Conservation (phyloP, 495 filamentous ascomycete genomes). For the Xylaria intraflava region DNA sequence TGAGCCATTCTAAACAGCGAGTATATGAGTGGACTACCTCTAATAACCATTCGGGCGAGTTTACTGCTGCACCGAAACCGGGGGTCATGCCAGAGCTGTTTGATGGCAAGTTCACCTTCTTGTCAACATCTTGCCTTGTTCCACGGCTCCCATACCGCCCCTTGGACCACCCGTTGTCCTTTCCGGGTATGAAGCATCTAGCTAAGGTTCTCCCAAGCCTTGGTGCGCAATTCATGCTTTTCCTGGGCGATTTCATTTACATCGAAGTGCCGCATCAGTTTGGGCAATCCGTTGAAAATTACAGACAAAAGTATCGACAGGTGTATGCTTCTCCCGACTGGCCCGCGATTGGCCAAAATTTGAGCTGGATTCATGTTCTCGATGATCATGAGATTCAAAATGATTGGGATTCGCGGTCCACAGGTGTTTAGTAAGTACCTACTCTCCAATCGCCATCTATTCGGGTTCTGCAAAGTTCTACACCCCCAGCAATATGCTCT, state of each 20-base stretch:
- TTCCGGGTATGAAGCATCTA: conserved; percentile 70
- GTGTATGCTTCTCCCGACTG: conserved; percentile 92
- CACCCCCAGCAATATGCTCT: background rate
- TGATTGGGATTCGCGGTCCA: conserved; percentile 24
- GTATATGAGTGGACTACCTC: conserved; percentile 77
- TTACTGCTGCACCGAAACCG: conserved; percentile 58
- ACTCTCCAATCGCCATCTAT: background rate
- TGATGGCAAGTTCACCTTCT: conserved; percentile 68
- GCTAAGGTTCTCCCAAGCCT: conserved; percentile 56
- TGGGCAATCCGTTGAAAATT: conserved; percentile 63
- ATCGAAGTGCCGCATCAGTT: conserved; percentile 81
- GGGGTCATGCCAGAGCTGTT: conserved; percentile 52
- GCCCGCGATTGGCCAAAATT: conserved; percentile 55
- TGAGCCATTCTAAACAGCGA: conserved; percentile 45
- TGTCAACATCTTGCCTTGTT: conserved; percentile 88
- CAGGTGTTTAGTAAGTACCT: conserved; percentile 21
- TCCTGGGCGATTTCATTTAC: conserved; percentile 98
- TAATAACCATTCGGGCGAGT: conserved; percentile 70
- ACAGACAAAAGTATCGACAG: conserved; percentile 86
- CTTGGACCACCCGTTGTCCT: conserved; percentile 68
- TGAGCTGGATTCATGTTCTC: conserved; percentile 93
- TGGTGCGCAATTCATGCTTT: conserved; percentile 84
- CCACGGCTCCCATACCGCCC: conserved; percentile 82
- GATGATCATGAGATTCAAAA: conserved; percentile 93
- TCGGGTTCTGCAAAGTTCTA: background rate